A percentile compares a stretch with the other conserved stretches of the same genome.
phyloP scores from a whole-genome alignment of 2,329 filamentous ascomycete genomes.

The Xylariaceae sp. region DNA sequence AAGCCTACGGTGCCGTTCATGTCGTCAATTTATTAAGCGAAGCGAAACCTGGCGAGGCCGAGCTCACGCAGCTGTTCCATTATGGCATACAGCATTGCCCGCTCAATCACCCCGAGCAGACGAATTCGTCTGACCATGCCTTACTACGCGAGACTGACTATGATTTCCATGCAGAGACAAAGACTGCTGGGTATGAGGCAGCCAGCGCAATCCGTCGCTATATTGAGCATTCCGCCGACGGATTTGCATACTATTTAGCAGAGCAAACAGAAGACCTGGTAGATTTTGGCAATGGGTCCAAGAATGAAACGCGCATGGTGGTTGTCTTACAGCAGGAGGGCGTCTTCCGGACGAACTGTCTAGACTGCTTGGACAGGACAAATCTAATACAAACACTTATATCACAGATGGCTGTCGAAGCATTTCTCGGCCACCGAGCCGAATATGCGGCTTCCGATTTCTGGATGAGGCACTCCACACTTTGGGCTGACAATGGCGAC shows the following conservation, averaged over 20 bases:
- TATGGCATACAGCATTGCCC: conserved; percentile 72
- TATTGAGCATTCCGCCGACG: conserved; percentile 74
- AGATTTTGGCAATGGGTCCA: conserved; percentile 37
- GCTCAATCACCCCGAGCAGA: conserved; percentile 57
- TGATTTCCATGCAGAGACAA: conserved; percentile 94
- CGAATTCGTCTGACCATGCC: conserved; percentile 62
- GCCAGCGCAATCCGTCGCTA: conserved; percentile 78
- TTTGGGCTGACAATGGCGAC: conserved; percentile 98
- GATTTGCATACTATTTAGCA: conserved; percentile 88
- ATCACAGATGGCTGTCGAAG: conserved; percentile 85
- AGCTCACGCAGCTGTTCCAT: conserved; percentile 75
- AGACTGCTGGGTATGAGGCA: conserved; percentile 82
- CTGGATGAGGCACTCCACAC: conserved; percentile 83
- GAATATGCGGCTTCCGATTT: conserved; percentile 73
- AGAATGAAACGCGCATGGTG: conserved; percentile 45
- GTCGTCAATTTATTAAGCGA: conserved; percentile 92
- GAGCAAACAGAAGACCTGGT: conserved; percentile 61
- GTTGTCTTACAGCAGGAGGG: conserved; percentile 87
- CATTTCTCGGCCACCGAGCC: conserved; percentile 70
- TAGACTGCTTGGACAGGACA: conserved; percentile 93
- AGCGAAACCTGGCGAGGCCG: conserved; percentile 78
- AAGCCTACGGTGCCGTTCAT: conserved; percentile 85
- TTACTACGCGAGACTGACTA: conserved; percentile 81
- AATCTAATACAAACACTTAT: conserved; percentile 96
- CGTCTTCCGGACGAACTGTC: conserved; percentile 92